Conservation (phyloP, 495 filamentous ascomycete species). For the Friedmanniomyces simplex region DNA sequence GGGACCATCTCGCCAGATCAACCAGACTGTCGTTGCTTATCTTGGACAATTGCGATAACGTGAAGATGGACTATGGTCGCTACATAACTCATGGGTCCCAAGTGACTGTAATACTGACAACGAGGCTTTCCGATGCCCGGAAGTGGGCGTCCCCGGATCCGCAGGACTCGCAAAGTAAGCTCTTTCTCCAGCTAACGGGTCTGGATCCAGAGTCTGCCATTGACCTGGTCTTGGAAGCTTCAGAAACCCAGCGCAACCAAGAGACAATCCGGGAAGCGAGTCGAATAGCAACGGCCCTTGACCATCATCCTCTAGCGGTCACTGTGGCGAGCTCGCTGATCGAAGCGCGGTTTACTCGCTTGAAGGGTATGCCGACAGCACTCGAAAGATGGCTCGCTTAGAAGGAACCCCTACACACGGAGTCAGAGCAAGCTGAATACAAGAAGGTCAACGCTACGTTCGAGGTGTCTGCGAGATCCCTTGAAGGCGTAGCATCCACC, state of each 20-base stretch:
- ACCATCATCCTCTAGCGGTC: constrained; percentile 25
- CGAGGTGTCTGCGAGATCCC: not conserved
- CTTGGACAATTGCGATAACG: constrained; percentile 23
- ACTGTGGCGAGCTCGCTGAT: not conserved
- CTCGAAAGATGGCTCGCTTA: not conserved
- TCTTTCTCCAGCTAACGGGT: not conserved
- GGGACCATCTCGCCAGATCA: not conserved
- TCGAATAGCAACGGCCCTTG: constrained; percentile 13
- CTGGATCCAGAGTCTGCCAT: not conserved
- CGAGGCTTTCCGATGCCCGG: not conserved
- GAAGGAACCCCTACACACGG: not conserved
- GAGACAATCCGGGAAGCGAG: not conserved
- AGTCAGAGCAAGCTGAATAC: not conserved
- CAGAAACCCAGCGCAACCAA: not conserved
- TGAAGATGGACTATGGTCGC: constrained; percentile 5
- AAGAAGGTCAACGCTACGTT: not conserved
- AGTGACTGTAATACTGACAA: not conserved
- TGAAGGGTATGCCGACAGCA: not conserved
- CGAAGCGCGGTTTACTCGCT: not conserved
- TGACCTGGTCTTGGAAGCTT: not conserved
- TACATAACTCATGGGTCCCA: constrained; percentile 20
- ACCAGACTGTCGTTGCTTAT: not conserved
- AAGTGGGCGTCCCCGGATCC: not conserved
- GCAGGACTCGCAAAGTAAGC: not conserved
- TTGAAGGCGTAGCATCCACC: not conserved